These are phyloP conservation scores for Hanseniaspora jakobsenii DNA, from an alignment of 805 yeast species.

Conservation along the genomic window DNA sequence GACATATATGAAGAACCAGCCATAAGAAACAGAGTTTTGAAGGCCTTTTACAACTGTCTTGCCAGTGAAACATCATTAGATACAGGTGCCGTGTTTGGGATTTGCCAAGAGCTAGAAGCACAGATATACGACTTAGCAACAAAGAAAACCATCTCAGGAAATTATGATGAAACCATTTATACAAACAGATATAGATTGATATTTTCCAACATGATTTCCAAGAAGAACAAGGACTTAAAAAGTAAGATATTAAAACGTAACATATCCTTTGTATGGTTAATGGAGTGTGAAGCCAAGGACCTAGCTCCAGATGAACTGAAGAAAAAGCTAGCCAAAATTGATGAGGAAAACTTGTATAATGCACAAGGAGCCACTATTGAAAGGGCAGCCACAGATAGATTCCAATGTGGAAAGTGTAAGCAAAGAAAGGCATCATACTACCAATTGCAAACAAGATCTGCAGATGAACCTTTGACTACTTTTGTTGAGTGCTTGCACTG, in stretches of 20 bases:
- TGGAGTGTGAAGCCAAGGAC: slow-evolving; percentile 81
- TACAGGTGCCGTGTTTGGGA: slow-evolving; percentile 46
- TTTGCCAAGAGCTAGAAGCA: slow-evolving; percentile 60
- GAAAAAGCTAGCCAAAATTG: slow-evolving; percentile 71
- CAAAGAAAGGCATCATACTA: slow-evolving; percentile 93
- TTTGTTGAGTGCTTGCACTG: slow-evolving; percentile 96
- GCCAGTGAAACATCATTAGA: slow-evolving; percentile 64
- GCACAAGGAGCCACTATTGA: slow-evolving; percentile 97
- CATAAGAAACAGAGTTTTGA: slow-evolving; percentile 63
- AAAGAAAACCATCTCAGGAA: slow-evolving; percentile 26
- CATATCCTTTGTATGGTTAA: slow-evolving; percentile 52
- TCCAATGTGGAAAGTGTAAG: slow-evolving; percentile 95
- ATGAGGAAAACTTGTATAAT: slow-evolving; percentile 79
- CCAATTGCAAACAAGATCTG: slow-evolving; percentile 96
- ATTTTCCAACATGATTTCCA: slow-evolving; percentile 76
- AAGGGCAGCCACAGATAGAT: slow-evolving; percentile 91
- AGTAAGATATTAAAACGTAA: slow-evolving; percentile 54
- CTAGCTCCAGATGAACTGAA: slow-evolving; percentile 88
- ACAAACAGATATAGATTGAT: slow-evolving; percentile 75
- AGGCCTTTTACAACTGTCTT: slow-evolving; percentile 77
- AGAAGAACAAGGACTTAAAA: slow-evolving; percentile 78
- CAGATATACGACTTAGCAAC: slow-evolving; percentile 33
- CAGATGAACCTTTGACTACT: slow-evolving; percentile 97
- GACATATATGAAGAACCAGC: slow-evolving; percentile 5
- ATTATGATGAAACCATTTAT: slow-evolving; percentile 45